These are phyloP conservation scores for Phlebiopsis flavidoalba DNA, from an alignment of 768 basidiomycete species.

Conservation along the genomic window DNA sequence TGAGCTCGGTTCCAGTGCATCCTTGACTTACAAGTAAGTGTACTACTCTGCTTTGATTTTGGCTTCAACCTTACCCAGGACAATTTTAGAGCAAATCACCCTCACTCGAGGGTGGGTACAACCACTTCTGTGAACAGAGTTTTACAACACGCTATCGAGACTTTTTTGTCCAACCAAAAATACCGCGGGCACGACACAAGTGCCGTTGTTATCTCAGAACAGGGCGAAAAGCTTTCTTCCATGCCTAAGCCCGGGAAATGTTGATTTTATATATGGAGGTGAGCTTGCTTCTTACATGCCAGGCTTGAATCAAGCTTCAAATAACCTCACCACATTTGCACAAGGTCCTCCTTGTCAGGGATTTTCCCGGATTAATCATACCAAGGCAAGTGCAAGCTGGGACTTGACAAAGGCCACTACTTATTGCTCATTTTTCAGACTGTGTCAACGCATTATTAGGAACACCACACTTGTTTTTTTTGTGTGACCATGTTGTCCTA, in stretches of 20 bases:
- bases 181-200: conserved; percentile 36
- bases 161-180: too few relatives aligned
- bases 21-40: conserved; percentile 55
- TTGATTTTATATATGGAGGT: conserved; percentile 63
- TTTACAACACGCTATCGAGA: conserved; percentile 52
- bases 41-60: neutral
- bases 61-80: neutral
- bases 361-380: conserved; percentile 61
- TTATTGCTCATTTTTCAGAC: conserved; percentile 28
- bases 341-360: conserved; percentile 71
- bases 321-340: conserved; percentile 18
- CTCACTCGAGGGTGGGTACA: conserved; percentile 54
- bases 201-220: conserved; percentile 27
- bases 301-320: neutral
- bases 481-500: conserved; percentile 69
- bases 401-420: too few relatives aligned
- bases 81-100: conserved; percentile 56
- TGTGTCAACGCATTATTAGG: conserved; percentile 56
- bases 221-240: conserved; percentile 31
- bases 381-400: conserved; percentile 37
- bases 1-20: conserved; percentile 60
- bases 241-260: conserved; percentile 56
- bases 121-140: conserved; percentile 58
- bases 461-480: conserved; percentile 58
- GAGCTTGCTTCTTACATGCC: conserved; percentile 36